Evolutionary conservation across 2,329 filamentous ascomycete genomes (phyloP).

Genomic region (Sporothrix sp.): DNA sequence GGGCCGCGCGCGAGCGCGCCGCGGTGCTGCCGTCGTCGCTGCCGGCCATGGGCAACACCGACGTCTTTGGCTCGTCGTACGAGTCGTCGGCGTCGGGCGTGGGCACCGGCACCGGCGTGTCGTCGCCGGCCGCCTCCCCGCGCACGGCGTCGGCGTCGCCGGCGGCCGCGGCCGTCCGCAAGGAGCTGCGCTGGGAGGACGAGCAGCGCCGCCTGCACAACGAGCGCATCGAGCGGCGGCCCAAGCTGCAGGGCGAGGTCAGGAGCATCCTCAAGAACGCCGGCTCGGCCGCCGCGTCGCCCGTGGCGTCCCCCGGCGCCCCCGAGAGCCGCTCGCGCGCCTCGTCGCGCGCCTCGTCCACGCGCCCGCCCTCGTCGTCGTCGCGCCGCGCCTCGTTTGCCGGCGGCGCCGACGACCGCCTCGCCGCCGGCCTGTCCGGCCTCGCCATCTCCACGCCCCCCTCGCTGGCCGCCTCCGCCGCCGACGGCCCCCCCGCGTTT

Average conservation of each 20-base stretch:
- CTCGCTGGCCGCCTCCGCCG: background rate
- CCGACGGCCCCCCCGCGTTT: background rate
- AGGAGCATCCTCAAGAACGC: constrained; percentile 26
- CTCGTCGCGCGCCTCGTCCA: background rate
- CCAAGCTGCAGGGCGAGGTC: constrained; percentile 19
- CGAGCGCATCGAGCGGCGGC: constrained; percentile 23
- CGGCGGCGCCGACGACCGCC: constrained; percentile 2
- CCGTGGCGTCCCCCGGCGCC: background rate
- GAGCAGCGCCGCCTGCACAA: constrained; percentile 23
- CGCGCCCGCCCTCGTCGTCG: background rate
- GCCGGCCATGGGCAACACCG: constrained; percentile 15
- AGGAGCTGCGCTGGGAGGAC: constrained; percentile 25
- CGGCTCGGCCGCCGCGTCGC: background rate
- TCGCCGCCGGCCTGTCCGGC: constrained; percentile 8
- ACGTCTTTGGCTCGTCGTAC: constrained; percentile 16
- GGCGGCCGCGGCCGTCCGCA: constrained; percentile 16
- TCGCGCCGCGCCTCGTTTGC: constrained; percentile 11
- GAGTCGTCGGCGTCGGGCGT: constrained; percentile 12
- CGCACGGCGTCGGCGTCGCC: constrained; percentile 10
- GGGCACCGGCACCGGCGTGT: background rate
- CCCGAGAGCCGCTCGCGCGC: background rate
- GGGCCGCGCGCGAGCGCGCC: constrained; percentile 7
- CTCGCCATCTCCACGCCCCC: constrained; percentile 10
- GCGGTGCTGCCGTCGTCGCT: constrained; percentile 18
- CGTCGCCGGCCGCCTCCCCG: background rate